Evolutionary conservation across 2,329 filamentous ascomycete genomes (phyloP), one percentile per base, ranked within the genome.

Genomic region (Clonostachys rosea): DNA sequence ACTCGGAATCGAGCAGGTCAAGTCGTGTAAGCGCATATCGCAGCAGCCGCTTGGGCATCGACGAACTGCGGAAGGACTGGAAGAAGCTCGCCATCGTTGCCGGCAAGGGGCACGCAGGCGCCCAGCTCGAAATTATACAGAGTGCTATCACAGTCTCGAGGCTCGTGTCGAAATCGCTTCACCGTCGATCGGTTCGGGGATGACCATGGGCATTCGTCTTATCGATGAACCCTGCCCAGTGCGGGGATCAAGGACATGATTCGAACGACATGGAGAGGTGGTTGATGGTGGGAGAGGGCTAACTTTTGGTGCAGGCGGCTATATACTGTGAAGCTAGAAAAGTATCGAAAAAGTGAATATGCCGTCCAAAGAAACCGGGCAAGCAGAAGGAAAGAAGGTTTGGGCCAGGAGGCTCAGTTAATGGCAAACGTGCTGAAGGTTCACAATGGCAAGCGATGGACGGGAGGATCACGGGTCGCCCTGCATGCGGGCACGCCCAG

Each of bases 41-140:
- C 54, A 97, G 79, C 58, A 97, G 78, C 65, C 87, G 84, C 78
- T 94, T 95, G 70, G 91, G 89, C 75, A 95, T 89, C 56, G 82
- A 88, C 53, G 90, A 81, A 64, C 69, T 75, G 58, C 74, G 69
- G 59, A 83, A 81, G 49, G 75, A 76, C 66, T 75, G 84, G 59
- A 94, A 79, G 63, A 89, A 83, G 62, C 79, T 84, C 46, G 85
- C 83, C 87, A 91, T 91, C 65, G 51, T 65, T 35, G 24, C 36
- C 14, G 24, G 12, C 33, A n/a, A 39, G 17, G 36, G 36, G 36
- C 36, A n/a, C 14, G 11, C 36, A 39, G 36, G 17, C 8, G 36
- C 14, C 36, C 10, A 3, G 24, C 9, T 30, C 24, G 24, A 30
- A 10, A 30, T 10, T 9, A 30, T 30, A 30, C 24, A 30, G 9